A percentile compares a stretch with the other conserved stretches of the same genome.
Conservation (phyloP, 1,284 basidiomycete species). For the Ustilago esculenta region DNA sequence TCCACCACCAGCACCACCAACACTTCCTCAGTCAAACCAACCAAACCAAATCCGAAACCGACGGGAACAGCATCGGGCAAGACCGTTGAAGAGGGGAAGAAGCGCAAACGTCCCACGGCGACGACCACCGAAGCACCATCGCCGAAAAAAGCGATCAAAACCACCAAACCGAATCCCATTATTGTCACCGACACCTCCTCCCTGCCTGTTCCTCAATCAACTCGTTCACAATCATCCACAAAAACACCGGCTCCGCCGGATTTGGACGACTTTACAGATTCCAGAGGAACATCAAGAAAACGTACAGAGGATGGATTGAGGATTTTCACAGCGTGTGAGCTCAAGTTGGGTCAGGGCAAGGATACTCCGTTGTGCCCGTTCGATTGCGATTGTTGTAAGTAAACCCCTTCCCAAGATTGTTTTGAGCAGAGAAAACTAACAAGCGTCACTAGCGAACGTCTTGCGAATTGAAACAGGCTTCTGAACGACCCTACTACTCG, state of each 20-base stretch:
- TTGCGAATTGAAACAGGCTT: too few relatives aligned
- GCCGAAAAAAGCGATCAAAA: too few relatives aligned
- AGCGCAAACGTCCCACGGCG: not conserved
- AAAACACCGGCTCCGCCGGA: slow-evolving; percentile 7
- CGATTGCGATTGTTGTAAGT: slow-evolving; percentile 42
- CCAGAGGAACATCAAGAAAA: slow-evolving; percentile 12
- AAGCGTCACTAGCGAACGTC: too few relatives aligned
- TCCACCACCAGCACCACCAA: not conserved
- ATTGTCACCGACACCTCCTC: not conserved
- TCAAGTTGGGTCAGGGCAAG: slow-evolving; percentile 15
- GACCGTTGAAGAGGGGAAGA: too few relatives aligned
- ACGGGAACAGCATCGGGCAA: too few relatives aligned
- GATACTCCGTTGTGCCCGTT: slow-evolving; percentile 32
- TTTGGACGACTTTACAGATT: slow-evolving; percentile 23
- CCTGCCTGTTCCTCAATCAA: not conserved
- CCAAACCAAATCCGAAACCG: too few relatives aligned
- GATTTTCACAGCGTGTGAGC: slow-evolving; percentile 27
- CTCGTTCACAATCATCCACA: not conserved
- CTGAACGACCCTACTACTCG: too few relatives aligned
- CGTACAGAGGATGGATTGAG: slow-evolving; percentile 28
- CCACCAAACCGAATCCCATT: too few relatives aligned
- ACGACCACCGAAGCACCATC: not conserved
- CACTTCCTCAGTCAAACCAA: not conserved
- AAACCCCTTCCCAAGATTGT: not conserved
- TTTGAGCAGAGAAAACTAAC: too few relatives aligned